phyloP scores from a whole-genome alignment of 2,329 filamentous ascomycete genomes.

The Scytalidium lignicola region DNA sequence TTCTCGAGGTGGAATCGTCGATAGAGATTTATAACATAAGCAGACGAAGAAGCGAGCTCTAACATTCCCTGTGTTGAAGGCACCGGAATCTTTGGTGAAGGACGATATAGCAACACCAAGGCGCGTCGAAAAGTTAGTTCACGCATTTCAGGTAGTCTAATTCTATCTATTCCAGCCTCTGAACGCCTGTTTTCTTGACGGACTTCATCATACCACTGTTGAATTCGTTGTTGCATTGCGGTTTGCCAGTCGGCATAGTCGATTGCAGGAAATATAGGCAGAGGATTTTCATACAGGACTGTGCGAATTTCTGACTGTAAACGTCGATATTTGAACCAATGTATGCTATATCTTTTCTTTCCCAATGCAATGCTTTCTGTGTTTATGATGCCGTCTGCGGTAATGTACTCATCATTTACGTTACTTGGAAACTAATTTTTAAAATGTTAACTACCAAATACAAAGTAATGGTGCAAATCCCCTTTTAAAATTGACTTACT shows the following conservation, averaged over 20 bases:
- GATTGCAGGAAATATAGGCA: not conserved
- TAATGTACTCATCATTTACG: conserved; percentile 5
- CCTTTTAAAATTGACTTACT: not conserved
- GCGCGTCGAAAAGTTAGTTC: conserved; percentile 4
- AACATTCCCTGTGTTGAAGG: not conserved
- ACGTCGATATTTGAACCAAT: conserved; percentile 2
- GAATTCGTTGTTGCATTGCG: conserved; percentile 3
- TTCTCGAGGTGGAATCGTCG: conserved; percentile 6
- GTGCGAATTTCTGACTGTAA: conserved; percentile 6
- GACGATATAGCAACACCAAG: conserved; percentile 6
- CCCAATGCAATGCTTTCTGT: not conserved
- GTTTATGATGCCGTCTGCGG: not conserved
- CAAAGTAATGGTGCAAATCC: no score
- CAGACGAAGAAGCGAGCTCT: not conserved
- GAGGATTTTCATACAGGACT: conserved; percentile 1
- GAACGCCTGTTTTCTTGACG: not conserved
- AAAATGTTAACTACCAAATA: not conserved
- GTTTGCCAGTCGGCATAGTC: conserved; percentile 4
- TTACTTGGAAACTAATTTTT: conserved; percentile 3
- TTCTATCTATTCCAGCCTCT: not conserved
- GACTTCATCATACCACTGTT: conserved; percentile 2
- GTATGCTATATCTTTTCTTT: conserved; percentile 1
- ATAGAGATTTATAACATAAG: conserved; percentile 5
- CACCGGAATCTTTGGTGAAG: conserved; percentile 4
- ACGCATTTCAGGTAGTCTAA: conserved; percentile 1